A percentile compares a stretch with the other conserved stretches of the same genome.
phyloP scores from a whole-genome alignment of 2,329 filamentous ascomycete genomes.

The Colletotrichum sp. region DNA sequence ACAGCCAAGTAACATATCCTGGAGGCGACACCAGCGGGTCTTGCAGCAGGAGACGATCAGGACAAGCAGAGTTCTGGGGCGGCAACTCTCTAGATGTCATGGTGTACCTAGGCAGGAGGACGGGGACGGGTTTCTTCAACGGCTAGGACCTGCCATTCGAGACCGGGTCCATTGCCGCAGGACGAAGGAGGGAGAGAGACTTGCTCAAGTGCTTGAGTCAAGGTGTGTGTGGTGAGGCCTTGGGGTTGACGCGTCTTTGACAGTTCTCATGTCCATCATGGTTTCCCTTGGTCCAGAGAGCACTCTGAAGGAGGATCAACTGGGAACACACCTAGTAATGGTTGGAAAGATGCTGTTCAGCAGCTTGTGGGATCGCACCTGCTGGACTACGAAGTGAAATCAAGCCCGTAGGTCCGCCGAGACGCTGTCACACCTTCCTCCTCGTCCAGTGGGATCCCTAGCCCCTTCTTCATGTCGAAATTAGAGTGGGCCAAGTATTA shows the following conservation, averaged over 20 bases:
- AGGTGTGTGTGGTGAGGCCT: neutral
- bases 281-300: neutral
- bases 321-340: no score
- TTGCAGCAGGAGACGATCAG: neutral
- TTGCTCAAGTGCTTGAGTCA: neutral
- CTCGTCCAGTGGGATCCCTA: fast-evolving
- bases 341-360: neutral
- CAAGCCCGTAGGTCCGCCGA: fast-evolving
- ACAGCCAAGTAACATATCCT: neutral
- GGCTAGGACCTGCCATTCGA: neutral
- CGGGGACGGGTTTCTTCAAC: neutral
- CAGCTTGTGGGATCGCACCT: neutral
- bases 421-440: neutral
- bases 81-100: neutral
- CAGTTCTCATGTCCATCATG: neutral
- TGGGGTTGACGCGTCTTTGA: neutral
- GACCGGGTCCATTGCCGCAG: neutral
- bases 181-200: fast-evolving
- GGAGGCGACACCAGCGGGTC: neutral
- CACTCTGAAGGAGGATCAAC: neutral
- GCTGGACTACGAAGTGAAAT: neutral
- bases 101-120: neutral
- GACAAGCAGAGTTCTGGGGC: neutral
- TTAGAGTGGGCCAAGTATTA: neutral
- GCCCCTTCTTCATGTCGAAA: neutral